Evolutionary conservation across 805 yeast genomes (phyloP).

Genomic region (Wickerhamiella sorbophila): DNA sequence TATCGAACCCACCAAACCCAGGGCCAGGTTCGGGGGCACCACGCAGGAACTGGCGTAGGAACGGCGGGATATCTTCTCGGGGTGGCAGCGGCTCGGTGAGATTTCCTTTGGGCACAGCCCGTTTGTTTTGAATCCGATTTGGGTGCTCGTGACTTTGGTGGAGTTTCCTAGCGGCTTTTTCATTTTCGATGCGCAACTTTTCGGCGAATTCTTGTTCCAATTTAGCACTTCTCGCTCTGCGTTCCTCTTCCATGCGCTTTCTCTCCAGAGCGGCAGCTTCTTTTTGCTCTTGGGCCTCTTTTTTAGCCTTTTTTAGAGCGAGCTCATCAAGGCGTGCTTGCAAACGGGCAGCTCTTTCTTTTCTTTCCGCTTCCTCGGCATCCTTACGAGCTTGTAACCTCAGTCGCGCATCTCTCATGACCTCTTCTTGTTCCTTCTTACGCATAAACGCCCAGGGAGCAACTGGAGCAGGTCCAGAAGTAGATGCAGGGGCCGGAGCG

Average conservation of each 20-base stretch:
- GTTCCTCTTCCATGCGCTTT: constrained; percentile 1
- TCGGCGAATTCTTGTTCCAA: constrained; percentile 10
- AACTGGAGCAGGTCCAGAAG: constrained; percentile 3
- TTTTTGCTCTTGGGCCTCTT: constrained; percentile 3
- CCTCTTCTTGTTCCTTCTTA: constrained; percentile 22
- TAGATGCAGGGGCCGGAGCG: constrained; percentile 1
- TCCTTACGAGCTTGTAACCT: constrained; percentile 15
- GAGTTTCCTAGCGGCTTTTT: no score
- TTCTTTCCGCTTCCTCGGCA: constrained; percentile 11
- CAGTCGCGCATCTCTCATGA: constrained; percentile 24
- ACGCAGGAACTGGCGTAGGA: no score
- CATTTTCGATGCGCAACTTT: no score
- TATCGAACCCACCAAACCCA: no score
- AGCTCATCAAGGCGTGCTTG: constrained; percentile 2
- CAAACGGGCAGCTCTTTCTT: constrained; percentile 9
- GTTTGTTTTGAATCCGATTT: no score
- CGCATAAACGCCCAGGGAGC: constrained; percentile 7
- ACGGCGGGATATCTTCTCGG: no score
- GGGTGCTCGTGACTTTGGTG: no score
- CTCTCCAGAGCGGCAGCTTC: constrained; percentile 4
- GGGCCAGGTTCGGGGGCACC: no score
- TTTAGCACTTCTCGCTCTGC: no score
- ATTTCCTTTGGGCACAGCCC: no score
- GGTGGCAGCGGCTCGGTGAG: no score
- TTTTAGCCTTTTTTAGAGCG: constrained; percentile 3